Percentiles rank a stretch among this genome's conserved stretches.
phyloP scores from a whole-genome alignment of 805 yeast species.

The Saccharomycopsis oosterbeekiorum region DNA sequence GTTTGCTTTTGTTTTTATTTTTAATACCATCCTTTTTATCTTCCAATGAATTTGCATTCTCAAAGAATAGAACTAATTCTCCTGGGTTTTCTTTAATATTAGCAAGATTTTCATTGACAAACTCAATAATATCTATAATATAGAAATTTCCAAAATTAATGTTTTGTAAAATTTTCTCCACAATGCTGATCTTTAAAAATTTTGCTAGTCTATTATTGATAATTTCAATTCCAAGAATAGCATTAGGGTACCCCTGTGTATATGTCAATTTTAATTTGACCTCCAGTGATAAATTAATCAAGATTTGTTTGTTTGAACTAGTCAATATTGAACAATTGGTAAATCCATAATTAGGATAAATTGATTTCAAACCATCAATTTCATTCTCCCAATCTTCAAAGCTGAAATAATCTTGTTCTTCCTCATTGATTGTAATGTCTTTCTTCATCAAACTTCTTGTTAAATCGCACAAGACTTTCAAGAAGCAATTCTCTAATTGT shows the following conservation, averaged over 20 bases:
- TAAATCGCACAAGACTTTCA: background rate
- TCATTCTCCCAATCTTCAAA: slow-evolving; percentile 65
- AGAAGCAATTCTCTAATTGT: slow-evolving; percentile 10
- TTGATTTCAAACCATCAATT: slow-evolving; percentile 51
- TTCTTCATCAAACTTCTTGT: background rate
- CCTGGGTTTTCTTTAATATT: slow-evolving; percentile 67
- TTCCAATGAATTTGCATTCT: background rate
- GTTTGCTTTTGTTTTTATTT: slow-evolving; percentile 3
- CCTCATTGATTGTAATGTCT: slow-evolving; percentile 9
- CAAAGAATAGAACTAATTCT: slow-evolving; percentile 31
- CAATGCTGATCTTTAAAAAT: slow-evolving; percentile 54
- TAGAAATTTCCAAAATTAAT: slow-evolving; percentile 58
- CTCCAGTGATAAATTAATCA: slow-evolving; percentile 20
- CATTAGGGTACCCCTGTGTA: slow-evolving; percentile 50
- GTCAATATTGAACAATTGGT: background rate
- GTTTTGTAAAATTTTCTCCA: slow-evolving; percentile 37
- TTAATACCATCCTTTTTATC: slow-evolving; percentile 14
- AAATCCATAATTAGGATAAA: slow-evolving; percentile 30
- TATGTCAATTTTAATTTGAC: slow-evolving; percentile 33
- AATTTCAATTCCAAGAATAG: slow-evolving; percentile 51
- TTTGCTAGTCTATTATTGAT: slow-evolving; percentile 49
- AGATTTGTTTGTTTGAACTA: background rate
- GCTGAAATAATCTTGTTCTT: slow-evolving; percentile 20
- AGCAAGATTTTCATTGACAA: slow-evolving; percentile 58
- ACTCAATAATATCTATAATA: slow-evolving; percentile 60